These are phyloP conservation scores for Coniochaeta pulveracea DNA, from an alignment of 2,329 filamentous ascomycete genomes.

Conservation along the genomic window DNA sequence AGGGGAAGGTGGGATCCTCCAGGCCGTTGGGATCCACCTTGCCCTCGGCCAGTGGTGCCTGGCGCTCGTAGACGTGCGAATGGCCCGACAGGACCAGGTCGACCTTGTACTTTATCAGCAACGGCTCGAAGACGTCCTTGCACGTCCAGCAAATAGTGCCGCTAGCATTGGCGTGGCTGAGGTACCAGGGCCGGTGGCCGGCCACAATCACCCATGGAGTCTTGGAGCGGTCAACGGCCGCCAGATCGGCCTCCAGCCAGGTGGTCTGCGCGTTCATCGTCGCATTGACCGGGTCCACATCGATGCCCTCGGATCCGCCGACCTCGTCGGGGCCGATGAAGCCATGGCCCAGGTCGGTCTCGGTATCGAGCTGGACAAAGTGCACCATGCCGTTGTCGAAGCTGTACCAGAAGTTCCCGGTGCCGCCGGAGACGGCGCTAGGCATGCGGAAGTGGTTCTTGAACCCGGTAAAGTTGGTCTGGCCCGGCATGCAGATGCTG, in stretches of 20 bases:
- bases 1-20: slow-evolving; percentile 9
- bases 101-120: slow-evolving; percentile 8
- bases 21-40: slow-evolving; percentile 7
- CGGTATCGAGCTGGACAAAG: slow-evolving; percentile 4
- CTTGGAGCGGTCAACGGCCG: slow-evolving; percentile 11
- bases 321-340: not conserved
- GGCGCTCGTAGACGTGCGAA: slow-evolving; percentile 13
- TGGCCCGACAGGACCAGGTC: slow-evolving; percentile 11
- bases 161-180: slow-evolving; percentile 18
- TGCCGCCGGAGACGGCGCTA: slow-evolving; percentile 8
- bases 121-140: slow-evolving; percentile 13
- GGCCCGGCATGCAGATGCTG: slow-evolving; percentile 8
- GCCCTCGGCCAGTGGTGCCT: slow-evolving; percentile 3
- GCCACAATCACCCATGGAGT: slow-evolving; percentile 13
- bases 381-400: slow-evolving; percentile 11
- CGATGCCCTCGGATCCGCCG: not conserved
- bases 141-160: slow-evolving; percentile 17
- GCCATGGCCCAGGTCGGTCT: slow-evolving; percentile 5
- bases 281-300: slow-evolving; percentile 1
- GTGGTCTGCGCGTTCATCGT: slow-evolving; percentile 1
- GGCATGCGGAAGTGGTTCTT: slow-evolving; percentile 12
- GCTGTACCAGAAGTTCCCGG: slow-evolving; percentile 11
- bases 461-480: slow-evolving; percentile 12
- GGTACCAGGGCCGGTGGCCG: slow-evolving; percentile 14
- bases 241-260: slow-evolving; percentile 12